phyloP scores from a whole-genome alignment of 495 filamentous ascomycete species.

The Penicillium riverlandense region DNA sequence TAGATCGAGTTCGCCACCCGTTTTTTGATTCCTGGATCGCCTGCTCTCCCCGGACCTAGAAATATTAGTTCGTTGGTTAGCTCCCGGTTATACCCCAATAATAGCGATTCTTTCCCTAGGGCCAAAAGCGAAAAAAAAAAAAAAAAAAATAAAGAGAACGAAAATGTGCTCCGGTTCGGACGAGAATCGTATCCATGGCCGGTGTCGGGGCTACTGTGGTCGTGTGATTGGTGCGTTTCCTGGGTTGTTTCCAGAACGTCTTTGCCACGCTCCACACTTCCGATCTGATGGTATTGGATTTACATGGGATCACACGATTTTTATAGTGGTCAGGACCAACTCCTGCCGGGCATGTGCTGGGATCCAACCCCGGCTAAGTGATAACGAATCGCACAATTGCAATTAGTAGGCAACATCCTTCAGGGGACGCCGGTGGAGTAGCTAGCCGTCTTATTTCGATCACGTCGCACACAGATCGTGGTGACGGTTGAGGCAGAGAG shows the following conservation, averaged over 20 bases:
- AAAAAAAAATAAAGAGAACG: too few species aligned
- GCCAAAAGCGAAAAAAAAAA: too few species aligned
- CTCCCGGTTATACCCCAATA: too few species aligned
- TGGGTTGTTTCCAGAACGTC: conserved; percentile 23
- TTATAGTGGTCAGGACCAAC: too few species aligned
- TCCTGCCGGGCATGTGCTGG: too few species aligned
- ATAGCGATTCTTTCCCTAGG: too few species aligned
- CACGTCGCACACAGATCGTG: conserved; percentile 2
- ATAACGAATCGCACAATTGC: conserved; percentile 12
- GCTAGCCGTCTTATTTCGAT: background rate
- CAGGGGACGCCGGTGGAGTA: conserved; percentile 5
- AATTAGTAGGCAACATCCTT: conserved; percentile 2
- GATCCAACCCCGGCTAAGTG: background rate
- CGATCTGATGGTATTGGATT: background rate
- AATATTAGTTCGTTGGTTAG: too few species aligned
- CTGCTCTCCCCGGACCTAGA: too few species aligned
- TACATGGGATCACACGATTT: background rate
- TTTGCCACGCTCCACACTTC: conserved; percentile 30
- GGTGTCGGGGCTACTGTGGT: conserved; percentile 22
- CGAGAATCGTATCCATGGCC: conserved; percentile 10
- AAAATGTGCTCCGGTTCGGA: too few species aligned
- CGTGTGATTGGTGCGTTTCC: conserved; percentile 7
- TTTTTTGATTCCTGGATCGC: conserved; percentile 1
- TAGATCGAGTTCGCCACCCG: conserved; percentile 12
- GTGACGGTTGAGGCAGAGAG: too few species aligned